Evolutionary conservation across 139 green algal species (phyloP).

Genomic region (Chlamydomonas sp.): DNA sequence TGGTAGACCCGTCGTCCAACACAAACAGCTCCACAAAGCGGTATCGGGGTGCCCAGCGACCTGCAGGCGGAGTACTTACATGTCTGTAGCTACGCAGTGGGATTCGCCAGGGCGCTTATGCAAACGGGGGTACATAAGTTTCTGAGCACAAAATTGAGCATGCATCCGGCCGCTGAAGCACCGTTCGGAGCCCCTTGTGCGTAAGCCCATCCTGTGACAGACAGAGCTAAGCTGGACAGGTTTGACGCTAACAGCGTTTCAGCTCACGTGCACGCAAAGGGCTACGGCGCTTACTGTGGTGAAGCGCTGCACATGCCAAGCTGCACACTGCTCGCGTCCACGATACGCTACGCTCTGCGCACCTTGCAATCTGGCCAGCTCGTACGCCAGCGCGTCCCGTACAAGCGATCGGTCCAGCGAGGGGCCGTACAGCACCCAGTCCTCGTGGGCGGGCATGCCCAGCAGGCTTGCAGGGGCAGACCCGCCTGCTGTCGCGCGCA

Average conservation of each 20-base stretch:
- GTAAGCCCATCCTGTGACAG: no score
- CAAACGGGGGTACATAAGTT: no score
- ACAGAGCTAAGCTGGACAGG: no score
- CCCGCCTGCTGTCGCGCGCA: background rate
- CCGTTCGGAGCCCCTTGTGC: no score
- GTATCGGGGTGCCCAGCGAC: conserved; percentile 17
- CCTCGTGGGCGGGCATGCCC: conserved; percentile 1
- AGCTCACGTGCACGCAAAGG: no score
- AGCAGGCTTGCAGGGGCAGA: background rate
- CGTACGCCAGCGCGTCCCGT: conserved; percentile 11
- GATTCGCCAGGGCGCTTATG: background rate
- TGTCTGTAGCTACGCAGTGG: background rate
- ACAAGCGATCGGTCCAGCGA: conserved; percentile 22
- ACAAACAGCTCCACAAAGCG: conserved; percentile 39
- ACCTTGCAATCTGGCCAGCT: conserved; percentile 19
- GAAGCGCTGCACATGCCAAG: no score
- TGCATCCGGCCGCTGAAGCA: no score
- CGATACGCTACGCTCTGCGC: background rate
- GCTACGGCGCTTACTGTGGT: no score
- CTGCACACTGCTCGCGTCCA: no score
- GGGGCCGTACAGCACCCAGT: conserved; percentile 1
- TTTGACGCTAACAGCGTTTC: no score
- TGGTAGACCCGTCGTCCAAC: background rate
- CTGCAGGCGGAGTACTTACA: background rate
- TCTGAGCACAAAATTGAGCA: no score